Percentiles rank a stretch among this genome's conserved stretches.
phyloP scores from a whole-genome alignment of 2,329 filamentous ascomycete genomes.

The Botryotinia narcissicola region DNA sequence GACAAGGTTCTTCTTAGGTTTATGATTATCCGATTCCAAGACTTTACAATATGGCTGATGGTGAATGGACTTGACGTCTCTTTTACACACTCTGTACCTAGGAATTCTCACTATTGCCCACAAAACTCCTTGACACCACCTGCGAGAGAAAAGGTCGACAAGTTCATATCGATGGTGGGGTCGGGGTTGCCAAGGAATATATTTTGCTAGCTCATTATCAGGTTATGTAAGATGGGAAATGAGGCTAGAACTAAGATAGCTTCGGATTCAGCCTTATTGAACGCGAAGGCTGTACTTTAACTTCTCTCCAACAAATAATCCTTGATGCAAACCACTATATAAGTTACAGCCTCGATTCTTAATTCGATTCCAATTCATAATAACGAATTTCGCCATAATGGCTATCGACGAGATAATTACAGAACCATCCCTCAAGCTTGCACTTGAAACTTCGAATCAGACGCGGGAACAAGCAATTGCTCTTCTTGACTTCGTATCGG shows the following conservation, averaged over 20 bases:
- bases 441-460: slow-evolving; percentile 69
- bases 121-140: background rate
- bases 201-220: background rate
- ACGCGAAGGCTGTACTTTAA: background rate
- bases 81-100: background rate
- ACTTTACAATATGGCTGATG: background rate
- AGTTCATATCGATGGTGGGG: background rate
- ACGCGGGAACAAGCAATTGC: slow-evolving; percentile 69
- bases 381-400: slow-evolving; percentile 43
- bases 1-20: background rate
- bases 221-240: background rate
- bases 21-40: too few relatives aligned
- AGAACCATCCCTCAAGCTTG: slow-evolving; percentile 63
- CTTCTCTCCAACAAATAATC: slow-evolving; percentile 7
- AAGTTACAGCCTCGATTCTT: background rate
- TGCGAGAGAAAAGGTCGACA: background rate
- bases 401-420: slow-evolving; percentile 57
- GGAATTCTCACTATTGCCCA: too few relatives aligned
- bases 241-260: background rate
- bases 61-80: background rate
- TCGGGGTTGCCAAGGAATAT: background rate
- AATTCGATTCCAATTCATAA: background rate
- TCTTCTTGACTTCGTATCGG: slow-evolving; percentile 62
- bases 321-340: background rate
- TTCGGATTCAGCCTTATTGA: slow-evolving; percentile 12